Evolutionary conservation across 1,139 yeast species (phyloP), one percentile per base, ranked within the genome.

Genomic region (Candida gigantensis): DNA sequence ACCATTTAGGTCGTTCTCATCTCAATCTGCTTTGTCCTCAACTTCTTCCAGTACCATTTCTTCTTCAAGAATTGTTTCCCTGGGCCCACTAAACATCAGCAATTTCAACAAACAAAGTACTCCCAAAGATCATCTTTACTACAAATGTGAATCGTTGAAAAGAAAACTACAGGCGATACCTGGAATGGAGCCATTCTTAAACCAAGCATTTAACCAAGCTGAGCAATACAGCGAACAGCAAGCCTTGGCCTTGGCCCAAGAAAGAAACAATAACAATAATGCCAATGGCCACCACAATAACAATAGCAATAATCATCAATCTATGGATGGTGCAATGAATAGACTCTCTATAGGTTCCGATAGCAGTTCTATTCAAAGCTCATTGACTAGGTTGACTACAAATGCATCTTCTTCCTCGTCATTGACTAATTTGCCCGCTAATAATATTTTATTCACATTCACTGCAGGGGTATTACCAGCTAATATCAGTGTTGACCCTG

Each of bases 401-500:
- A 31, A 46, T 39, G 35, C 35, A 45, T 51, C 45, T 21, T 12
- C 33, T 33, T 46, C 44, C 44, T 32, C 35, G 10, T 32, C 28
- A 17, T 16, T 31, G 8, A 6, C 24, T 14, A 25, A 18, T 17
- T 12, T 25, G 9, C 23, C 32, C 9, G 32, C 29, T 23, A 30
- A 49, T 26, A 57, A 57, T 42, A 62, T 69, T 42, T 58, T 74
- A 37, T 71, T 68, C 46, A 84, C 92, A 0, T 84, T 81, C 58
- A 75, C 86, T 21, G 84, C 87, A 29, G 94, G 94, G 18, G 81
- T 82, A 13, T 62, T 84, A 32, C 94, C 94, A 2, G 84, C 87
- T 3, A 79, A 76, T 38, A 71, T 79, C 40, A 75, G 77, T 39
- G 84, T 86, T 50, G 99, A 92, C 55, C 97, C 98, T 2, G 97